Evolutionary conservation across 2,329 filamentous ascomycete species (phyloP), one percentile per base, ranked within the genome.

Genomic region (Epichloe elymi): DNA sequence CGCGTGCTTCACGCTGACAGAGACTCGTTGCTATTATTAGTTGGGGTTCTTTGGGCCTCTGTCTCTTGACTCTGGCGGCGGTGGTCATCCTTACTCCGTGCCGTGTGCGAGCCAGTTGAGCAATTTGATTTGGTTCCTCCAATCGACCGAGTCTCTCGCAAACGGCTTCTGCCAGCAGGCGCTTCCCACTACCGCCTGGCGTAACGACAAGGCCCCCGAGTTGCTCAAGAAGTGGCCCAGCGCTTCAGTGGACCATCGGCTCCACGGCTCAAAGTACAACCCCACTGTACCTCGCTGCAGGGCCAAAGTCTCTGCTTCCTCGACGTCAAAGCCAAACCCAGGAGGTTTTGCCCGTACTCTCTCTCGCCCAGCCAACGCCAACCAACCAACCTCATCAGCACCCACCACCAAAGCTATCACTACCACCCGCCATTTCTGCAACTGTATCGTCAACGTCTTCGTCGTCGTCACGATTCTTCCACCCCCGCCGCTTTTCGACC

Each of bases 401-500:
- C 26, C 40, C 36, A 38, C 36, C 36, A 46, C 17, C 20, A 17
- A 38, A 38, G 20, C 19, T 26, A 26, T 43, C 35, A 19, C 30
- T 37, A 51, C 42, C 50, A 44, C 39, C 48, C 49, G 30, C 42
- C 44, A 45, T 46, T 36, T 51, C 45, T 49, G 51, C 40, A 23
- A 41, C 36, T 46, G 11, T 19, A 45, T 48, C 41, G 30, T 46
- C 43, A 20, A 47, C 41, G 23, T 15, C 20, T 35, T 6, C 41
- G 33, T 49, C 33, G 36, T 40, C 23, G 23, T 40, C 26, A 19
- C 23, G 4, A 11, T 35, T 17, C 17, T 33, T 23, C 10, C 33
- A 14, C 17, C 39, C 26, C 40, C 49, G 15, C 36, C 49, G 36
- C 10, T 14, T 19, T 14, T 30, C 47, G n/a, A 44, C 40, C 36